Evolutionary conservation across 805 yeast genomes (phyloP).

Genomic region (Saccharomycopsis schoenii): DNA sequence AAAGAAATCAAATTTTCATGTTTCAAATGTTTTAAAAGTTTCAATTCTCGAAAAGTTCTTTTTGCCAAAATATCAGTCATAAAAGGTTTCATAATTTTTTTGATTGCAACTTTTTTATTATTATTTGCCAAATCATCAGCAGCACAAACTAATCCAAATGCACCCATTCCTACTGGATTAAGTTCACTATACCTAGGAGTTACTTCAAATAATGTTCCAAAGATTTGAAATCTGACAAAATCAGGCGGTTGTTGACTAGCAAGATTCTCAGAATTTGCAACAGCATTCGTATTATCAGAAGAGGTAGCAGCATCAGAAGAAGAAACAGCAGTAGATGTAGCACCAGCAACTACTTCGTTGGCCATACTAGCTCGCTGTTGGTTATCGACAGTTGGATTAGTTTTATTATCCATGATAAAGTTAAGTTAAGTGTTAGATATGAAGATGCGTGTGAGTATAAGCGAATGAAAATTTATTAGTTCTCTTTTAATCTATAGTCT

Average conservation of each 20-base stretch:
- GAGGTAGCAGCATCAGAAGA: neutral
- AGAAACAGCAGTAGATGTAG: neutral
- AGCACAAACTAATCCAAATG: conserved; percentile 95
- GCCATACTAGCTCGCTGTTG: neutral
- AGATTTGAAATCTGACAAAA: conserved; percentile 68
- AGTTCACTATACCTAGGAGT: conserved; percentile 83
- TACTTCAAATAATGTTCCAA: conserved; percentile 91
- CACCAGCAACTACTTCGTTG: neutral
- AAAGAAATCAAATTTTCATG: conserved; percentile 92
- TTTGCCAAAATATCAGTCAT: conserved; percentile 91
- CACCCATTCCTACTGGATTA: conserved; percentile 99
- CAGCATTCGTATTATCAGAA: neutral
- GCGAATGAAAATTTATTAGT: neutral
- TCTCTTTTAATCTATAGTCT: too few relatives aligned
- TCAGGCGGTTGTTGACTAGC: conserved; percentile 2
- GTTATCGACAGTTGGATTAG: neutral
- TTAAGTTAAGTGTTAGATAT: too few relatives aligned
- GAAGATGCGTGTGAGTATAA: neutral
- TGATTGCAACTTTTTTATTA: conserved; percentile 84
- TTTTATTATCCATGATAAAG: neutral
- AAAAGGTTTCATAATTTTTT: conserved; percentile 96
- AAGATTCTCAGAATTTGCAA: neutral
- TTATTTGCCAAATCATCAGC: conserved; percentile 86
- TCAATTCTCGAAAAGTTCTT: conserved; percentile 92
- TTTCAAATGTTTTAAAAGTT: conserved; percentile 81